Percentiles rank a stretch among this genome's conserved stretches.
Conservation (phyloP, 176 grass and related monocot species). For the Ensete glaucum region DNA sequence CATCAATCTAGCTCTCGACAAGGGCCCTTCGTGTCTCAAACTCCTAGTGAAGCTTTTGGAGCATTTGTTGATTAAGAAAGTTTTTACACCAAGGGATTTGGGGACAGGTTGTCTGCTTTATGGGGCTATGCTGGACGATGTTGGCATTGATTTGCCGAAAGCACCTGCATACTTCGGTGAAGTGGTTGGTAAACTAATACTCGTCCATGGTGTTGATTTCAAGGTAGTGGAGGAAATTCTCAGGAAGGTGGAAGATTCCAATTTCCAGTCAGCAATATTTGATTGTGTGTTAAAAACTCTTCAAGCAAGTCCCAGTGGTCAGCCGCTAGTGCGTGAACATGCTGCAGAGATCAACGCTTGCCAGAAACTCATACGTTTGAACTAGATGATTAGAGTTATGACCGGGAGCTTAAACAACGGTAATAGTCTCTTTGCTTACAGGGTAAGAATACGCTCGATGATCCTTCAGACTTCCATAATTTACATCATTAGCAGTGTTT, state of each 20-base stretch:
- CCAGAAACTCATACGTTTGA: constrained; percentile 33
- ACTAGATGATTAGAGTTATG: not conserved
- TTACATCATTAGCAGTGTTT: not conserved
- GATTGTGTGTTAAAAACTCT: constrained; percentile 31
- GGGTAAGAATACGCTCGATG: not conserved
- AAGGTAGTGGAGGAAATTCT: constrained; percentile 54
- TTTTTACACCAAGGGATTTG: constrained; percentile 53
- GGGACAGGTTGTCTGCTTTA: constrained; percentile 69
- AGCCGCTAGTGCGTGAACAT: constrained; percentile 51
- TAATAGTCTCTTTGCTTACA: not conserved
- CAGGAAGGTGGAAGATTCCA: constrained; percentile 66
- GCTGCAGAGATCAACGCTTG: constrained; percentile 35
- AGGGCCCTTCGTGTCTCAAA: constrained; percentile 54
- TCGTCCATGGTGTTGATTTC: constrained; percentile 50
- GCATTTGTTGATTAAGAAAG: constrained; percentile 48
- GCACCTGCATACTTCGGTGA: constrained; percentile 71
- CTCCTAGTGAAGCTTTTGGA: constrained; percentile 61
- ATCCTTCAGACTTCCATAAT: not conserved
- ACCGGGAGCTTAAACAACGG: not conserved
- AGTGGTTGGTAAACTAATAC: constrained; percentile 49
- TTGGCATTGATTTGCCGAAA: constrained; percentile 87
- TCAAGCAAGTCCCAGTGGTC: constrained; percentile 38
- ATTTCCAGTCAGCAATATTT: constrained; percentile 42
- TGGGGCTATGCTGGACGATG: constrained; percentile 60
- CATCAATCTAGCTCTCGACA: constrained; percentile 72